Percentiles rank a stretch among this genome's conserved stretches.
These are phyloP conservation scores for Carex arenaria DNA, from an alignment of 202 grass and related monocot genomes.

Conservation along the genomic window DNA sequence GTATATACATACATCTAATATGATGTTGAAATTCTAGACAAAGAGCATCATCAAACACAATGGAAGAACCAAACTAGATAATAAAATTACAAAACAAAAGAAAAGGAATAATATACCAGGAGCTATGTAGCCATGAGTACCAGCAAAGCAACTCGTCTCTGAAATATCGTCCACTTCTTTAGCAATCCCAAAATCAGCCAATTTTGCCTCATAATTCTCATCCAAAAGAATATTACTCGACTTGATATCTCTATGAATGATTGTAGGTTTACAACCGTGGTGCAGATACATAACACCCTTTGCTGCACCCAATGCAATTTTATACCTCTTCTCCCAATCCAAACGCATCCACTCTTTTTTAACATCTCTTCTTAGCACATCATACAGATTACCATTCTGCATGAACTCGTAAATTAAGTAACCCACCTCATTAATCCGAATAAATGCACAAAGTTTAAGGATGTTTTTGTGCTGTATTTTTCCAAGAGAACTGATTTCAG, in stretches of 20 bases:
- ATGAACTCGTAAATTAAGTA: slow-evolving; percentile 69
- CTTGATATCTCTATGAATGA: slow-evolving; percentile 81
- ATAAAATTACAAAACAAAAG: neutral
- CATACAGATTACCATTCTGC: slow-evolving; percentile 65
- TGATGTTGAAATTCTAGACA: neutral
- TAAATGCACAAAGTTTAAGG: slow-evolving; percentile 64
- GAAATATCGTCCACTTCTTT: slow-evolving; percentile 52
- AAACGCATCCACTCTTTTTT: slow-evolving; percentile 41
- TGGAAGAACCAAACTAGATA: neutral
- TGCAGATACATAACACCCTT: slow-evolving; percentile 88
- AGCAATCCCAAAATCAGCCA: slow-evolving; percentile 73
- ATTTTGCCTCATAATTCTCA: slow-evolving; percentile 55
- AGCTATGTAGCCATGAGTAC: slow-evolving; percentile 74
- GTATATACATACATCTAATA: neutral
- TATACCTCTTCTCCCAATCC: slow-evolving; percentile 57
- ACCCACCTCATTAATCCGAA: slow-evolving; percentile 35
- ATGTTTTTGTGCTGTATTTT: slow-evolving; percentile 70
- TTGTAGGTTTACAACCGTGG: slow-evolving; percentile 58
- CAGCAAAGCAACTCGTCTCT: slow-evolving; percentile 49
- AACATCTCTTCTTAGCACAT: slow-evolving; percentile 56
- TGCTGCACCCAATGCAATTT: slow-evolving; percentile 63
- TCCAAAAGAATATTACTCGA: slow-evolving; percentile 72
- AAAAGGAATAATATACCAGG: slow-evolving; percentile 44
- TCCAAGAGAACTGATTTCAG: slow-evolving; percentile 50
- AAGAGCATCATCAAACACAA: neutral